phyloP scores from a whole-genome alignment of 164 flowering plant species.

The Nelumbo lutea region DNA sequence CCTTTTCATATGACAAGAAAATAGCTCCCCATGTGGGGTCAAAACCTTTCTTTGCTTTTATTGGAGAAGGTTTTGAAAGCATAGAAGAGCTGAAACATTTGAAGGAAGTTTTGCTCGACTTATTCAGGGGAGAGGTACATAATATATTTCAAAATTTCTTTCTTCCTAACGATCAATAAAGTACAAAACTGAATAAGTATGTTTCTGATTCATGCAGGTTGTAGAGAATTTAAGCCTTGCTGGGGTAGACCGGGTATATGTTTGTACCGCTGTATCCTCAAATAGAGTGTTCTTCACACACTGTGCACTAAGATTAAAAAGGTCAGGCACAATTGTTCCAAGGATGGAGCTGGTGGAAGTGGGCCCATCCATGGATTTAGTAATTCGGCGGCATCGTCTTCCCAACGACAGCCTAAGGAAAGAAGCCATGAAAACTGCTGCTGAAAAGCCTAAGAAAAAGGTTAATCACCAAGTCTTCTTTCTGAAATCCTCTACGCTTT shows the following conservation, averaged over 20 bases:
- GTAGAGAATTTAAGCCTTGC: constrained; percentile 79
- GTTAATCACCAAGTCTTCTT: constrained; percentile 22
- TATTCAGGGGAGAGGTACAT: constrained; percentile 78
- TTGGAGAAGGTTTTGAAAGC: constrained; percentile 89
- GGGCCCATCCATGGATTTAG: constrained; percentile 95
- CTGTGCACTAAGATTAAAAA: constrained; percentile 79
- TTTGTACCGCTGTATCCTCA: constrained; percentile 73
- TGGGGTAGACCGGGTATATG: constrained; percentile 73
- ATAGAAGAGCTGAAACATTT: constrained; percentile 79
- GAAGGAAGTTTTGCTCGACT: constrained; percentile 84
- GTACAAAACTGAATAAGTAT: background rate
- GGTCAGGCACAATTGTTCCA: constrained; percentile 84
- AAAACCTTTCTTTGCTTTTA: constrained; percentile 77
- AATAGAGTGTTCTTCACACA: constrained; percentile 69
- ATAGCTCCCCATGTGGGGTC: constrained; percentile 68
- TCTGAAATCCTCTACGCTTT: background rate
- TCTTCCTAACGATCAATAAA: background rate
- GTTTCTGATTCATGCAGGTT: constrained; percentile 42
- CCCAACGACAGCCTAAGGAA: constrained; percentile 67
- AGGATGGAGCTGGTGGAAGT: constrained; percentile 86
- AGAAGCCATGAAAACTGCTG: constrained; percentile 69
- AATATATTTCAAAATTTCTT: background rate
- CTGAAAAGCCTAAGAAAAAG: constrained; percentile 71
- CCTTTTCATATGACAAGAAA: constrained; percentile 71
- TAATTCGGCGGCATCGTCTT: constrained; percentile 77